These are phyloP conservation scores for Fraxinus paxiana DNA, from an alignment of 305 asterid genomes.

Conservation along the genomic window DNA sequence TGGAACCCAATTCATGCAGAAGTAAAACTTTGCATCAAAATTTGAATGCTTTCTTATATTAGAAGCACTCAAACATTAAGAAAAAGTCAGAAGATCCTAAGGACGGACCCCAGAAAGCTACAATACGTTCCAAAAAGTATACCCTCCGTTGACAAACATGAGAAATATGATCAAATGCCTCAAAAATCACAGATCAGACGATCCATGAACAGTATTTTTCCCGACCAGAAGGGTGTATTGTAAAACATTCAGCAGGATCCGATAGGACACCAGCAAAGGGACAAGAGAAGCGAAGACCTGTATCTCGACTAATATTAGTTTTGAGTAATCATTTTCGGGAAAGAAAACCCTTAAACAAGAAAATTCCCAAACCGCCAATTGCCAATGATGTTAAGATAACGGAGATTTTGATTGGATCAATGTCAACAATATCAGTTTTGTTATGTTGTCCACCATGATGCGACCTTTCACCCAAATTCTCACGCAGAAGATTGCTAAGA, in stretches of 20 bases:
- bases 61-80: neutral
- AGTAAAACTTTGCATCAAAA: neutral
- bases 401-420: constrained; percentile 20
- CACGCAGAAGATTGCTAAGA: constrained; percentile 31
- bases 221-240: constrained; percentile 5
- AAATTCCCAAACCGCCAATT: constrained; percentile 27
- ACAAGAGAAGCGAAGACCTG: constrained; percentile 8
- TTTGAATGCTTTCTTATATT: constrained; percentile 1
- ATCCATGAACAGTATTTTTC: constrained; percentile 9
- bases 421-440: constrained; percentile 16
- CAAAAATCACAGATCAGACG: neutral
- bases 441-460: constrained; percentile 15
- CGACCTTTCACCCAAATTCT: constrained; percentile 23
- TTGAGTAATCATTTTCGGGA: constrained; percentile 22
- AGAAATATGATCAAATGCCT: constrained; percentile 2
- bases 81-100: neutral
- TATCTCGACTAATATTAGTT: constrained; percentile 19
- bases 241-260: constrained; percentile 18
- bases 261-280: constrained; percentile 14
- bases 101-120: neutral
- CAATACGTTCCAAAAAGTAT: neutral
- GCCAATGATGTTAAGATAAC: constrained; percentile 20
- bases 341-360: constrained; percentile 25
- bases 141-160: neutral
- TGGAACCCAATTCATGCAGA: neutral